phyloP scores from a whole-genome alignment of 768 basidiomycete species.

The Lentinula edodes region DNA sequence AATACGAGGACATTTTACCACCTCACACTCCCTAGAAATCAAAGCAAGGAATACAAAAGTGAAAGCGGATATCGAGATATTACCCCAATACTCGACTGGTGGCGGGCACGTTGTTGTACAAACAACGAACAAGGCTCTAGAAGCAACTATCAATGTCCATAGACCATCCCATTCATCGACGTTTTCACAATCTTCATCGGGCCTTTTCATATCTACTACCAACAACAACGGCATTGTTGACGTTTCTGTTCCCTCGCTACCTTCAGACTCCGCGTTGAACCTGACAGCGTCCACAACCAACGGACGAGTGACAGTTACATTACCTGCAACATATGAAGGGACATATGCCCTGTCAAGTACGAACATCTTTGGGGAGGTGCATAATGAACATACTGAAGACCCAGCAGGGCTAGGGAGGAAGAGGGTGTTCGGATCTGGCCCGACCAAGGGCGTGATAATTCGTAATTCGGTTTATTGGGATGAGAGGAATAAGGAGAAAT shows the following conservation, averaged over 20 bases:
- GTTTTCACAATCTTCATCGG: conserved; percentile 23
- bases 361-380: background rate
- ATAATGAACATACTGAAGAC: background rate
- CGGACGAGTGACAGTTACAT: background rate
- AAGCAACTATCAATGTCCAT: background rate
- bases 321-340: conserved; percentile 1
- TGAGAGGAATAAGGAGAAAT: background rate
- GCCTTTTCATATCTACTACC: conserved; percentile 13
- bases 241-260: conserved; percentile 24
- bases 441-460: background rate
- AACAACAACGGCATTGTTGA: conserved; percentile 31
- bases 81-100: background rate
- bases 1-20: background rate
- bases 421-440: background rate
- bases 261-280: conserved; percentile 25
- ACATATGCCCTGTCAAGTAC: background rate
- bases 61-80: background rate
- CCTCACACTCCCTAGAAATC: background rate
- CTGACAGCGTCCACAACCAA: background rate
- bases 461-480: background rate
- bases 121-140: background rate
- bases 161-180: background rate
- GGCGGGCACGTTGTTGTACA: background rate
- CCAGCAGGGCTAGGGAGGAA: background rate
- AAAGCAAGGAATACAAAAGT: background rate